Conservation (phyloP, 345 rosid species). For the Hibiscus mutabilis region DNA sequence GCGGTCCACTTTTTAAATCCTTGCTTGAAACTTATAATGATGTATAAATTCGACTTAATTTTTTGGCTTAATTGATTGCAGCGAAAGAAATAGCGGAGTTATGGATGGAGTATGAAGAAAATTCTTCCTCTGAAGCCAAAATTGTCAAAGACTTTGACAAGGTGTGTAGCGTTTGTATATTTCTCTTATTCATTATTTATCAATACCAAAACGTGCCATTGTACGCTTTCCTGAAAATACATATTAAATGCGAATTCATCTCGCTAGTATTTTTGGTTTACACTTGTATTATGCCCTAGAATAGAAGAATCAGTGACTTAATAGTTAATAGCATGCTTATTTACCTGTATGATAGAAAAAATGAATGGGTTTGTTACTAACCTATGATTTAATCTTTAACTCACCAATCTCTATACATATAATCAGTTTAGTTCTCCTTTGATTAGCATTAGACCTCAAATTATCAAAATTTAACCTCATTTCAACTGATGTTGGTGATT, state of each 20-base stretch:
- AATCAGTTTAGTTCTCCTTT: background rate
- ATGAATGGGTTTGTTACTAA: background rate
- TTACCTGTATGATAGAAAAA: background rate
- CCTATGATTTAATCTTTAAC: background rate
- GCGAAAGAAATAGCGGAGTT: slow-evolving; percentile 68
- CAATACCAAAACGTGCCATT: background rate
- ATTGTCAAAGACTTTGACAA: slow-evolving; percentile 93
- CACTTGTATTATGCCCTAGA: background rate
- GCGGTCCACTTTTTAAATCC: too few species aligned
- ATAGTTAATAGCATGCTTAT: background rate
- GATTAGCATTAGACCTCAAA: background rate
- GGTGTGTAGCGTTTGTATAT: slow-evolving; percentile 23
- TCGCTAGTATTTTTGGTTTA: background rate
- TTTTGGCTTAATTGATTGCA: slow-evolving; percentile 20
- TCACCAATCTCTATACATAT: background rate
- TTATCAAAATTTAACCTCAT: background rate
- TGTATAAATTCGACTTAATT: background rate
- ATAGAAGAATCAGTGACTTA: background rate
- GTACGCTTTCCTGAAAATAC: background rate
- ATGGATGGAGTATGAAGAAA: slow-evolving; percentile 88
- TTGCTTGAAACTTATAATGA: background rate
- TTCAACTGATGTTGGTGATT: background rate
- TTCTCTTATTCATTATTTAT: background rate
- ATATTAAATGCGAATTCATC: background rate
- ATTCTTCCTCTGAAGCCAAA: slow-evolving; percentile 83